Evolutionary conservation across 257 asterid species (phyloP).

Genomic region (Gynochthodes officinalis): DNA sequence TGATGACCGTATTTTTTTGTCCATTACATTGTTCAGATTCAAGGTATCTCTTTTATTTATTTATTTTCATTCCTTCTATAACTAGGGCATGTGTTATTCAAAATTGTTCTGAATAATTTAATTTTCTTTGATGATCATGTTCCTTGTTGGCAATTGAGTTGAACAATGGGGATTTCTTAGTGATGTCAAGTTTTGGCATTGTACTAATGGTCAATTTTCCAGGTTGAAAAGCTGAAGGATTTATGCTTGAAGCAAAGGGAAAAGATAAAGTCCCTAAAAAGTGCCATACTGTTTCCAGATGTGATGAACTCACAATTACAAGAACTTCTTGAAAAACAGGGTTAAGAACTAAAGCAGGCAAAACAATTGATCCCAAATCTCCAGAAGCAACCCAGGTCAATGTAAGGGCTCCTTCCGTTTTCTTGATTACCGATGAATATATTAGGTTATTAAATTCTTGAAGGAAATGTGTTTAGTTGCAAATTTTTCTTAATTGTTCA

Average conservation of each 20-base stretch:
- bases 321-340: conserved; percentile 63
- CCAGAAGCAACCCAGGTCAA: no score
- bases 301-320: conserved; percentile 61
- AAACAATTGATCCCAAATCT: conserved; percentile 83
- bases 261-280: conserved; percentile 83
- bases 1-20: no score
- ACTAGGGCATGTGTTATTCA: not conserved
- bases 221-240: conserved; percentile 96
- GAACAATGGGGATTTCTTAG: not conserved
- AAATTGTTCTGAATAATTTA: not conserved
- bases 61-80: no score
- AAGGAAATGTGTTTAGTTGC: no score
- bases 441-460: no score
- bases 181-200: not conserved
- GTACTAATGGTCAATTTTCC: not conserved
- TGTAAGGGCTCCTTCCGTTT: no score
- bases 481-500: no score
- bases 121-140: not conserved
- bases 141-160: not conserved
- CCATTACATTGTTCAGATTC: no score
- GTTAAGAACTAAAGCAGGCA: conserved; percentile 77
- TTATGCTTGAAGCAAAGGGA: conserved; percentile 95
- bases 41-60: not conserved
- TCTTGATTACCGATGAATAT: no score
- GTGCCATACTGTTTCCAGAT: conserved; percentile 73